phyloP scores from a whole-genome alignment of 2,329 filamentous ascomycete genomes.

The Cordyceps fumosorosea region DNA sequence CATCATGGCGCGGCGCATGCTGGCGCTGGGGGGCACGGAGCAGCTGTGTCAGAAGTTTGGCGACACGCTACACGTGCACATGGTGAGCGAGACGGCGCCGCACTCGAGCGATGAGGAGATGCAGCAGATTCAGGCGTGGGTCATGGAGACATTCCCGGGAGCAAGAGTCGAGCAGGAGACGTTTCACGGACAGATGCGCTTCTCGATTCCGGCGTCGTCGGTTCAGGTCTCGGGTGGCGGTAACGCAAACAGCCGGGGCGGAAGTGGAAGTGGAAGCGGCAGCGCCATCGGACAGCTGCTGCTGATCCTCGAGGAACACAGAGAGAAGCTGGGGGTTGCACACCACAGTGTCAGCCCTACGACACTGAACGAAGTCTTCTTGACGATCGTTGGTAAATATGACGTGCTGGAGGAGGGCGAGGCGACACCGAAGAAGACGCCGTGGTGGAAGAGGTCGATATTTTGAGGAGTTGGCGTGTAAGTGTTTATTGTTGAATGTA shows the following conservation, averaged over 20 bases:
- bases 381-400: constrained; percentile 70
- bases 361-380: constrained; percentile 81
- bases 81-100: constrained; percentile 65
- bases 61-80: constrained; percentile 67
- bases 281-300: constrained; percentile 61
- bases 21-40: constrained; percentile 67
- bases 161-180: constrained; percentile 60
- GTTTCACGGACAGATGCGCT: constrained; percentile 24
- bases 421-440: constrained; percentile 20
- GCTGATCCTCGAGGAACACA: constrained; percentile 60
- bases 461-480: background rate
- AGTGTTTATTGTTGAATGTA: background rate
- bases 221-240: constrained; percentile 16
- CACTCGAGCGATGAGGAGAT: constrained; percentile 62
- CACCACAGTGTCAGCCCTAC: constrained; percentile 78
- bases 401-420: constrained; percentile 65
- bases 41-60: constrained; percentile 64
- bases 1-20: constrained; percentile 74
- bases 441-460: constrained; percentile 17
- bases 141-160: constrained; percentile 48
- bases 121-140: constrained; percentile 55
- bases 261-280: constrained; percentile 16
- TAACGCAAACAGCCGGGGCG: constrained; percentile 7
- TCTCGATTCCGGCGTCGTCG: constrained; percentile 21
- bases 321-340: constrained; percentile 60